Evolutionary conservation across 345 rosid genomes (phyloP).

Genomic region (Excoecaria cochinchinensis): DNA sequence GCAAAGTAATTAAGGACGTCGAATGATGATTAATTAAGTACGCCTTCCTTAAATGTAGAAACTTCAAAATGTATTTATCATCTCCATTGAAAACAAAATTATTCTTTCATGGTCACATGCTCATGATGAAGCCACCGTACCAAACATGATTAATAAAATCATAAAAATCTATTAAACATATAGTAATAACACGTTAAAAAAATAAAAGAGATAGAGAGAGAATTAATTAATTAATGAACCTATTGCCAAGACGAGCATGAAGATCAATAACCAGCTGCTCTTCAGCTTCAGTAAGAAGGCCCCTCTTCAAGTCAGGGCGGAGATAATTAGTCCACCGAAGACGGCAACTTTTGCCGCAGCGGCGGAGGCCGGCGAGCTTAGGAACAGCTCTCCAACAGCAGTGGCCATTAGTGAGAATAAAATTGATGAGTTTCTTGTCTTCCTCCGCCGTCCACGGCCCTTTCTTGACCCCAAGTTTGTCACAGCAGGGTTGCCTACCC

Average conservation of each 20-base stretch:
- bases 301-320: conserved; percentile 87
- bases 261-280: conserved; percentile 77
- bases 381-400: conserved; percentile 45
- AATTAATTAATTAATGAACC: conserved; percentile 30
- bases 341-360: conserved; percentile 88
- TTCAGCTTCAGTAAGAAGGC: conserved; percentile 67
- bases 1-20: neutral
- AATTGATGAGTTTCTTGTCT: conserved; percentile 38
- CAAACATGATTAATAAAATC: conserved; percentile 11
- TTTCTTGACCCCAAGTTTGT: conserved; percentile 43
- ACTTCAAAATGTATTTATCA: conserved; percentile 5
- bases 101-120: neutral
- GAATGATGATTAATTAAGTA: neutral
- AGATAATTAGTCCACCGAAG: conserved; percentile 90
- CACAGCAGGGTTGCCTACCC: conserved; percentile 46
- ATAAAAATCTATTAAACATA: neutral
- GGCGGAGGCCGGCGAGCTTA: conserved; percentile 52
- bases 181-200: too few species aligned
- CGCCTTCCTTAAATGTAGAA: neutral
- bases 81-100: neutral
- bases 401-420: conserved; percentile 40
- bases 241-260: conserved; percentile 73
- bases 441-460: conserved; percentile 48
- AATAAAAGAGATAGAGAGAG: neutral
- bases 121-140: neutral